Percentiles rank a stretch among this genome's conserved stretches.
Conservation (phyloP, 2,329 filamentous ascomycete genomes). For the Pyricularia sp. region DNA sequence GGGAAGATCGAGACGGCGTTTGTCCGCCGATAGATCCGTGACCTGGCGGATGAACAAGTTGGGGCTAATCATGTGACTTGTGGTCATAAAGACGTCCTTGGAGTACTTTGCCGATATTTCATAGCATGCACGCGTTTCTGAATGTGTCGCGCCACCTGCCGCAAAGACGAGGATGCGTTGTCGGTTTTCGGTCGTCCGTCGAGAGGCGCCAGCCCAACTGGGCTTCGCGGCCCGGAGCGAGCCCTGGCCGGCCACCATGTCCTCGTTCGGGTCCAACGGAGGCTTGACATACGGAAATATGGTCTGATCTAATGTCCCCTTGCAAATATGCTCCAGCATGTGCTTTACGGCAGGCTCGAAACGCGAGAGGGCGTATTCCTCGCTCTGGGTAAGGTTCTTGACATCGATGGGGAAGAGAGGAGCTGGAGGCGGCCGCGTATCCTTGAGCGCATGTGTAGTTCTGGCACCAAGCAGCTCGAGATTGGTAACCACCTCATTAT, state of each 20-base stretch:
- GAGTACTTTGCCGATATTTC: constrained; percentile 65
- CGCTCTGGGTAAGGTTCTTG: constrained; percentile 28
- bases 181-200: constrained; percentile 66
- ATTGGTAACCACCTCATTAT: constrained; percentile 66
- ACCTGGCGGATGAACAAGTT: constrained; percentile 75
- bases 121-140: constrained; percentile 82
- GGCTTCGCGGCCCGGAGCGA: constrained; percentile 88
- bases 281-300: constrained; percentile 67
- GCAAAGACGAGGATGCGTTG: constrained; percentile 92
- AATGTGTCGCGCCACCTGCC: constrained; percentile 91
- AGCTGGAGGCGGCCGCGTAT: constrained; percentile 53
- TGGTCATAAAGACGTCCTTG: constrained; percentile 79
- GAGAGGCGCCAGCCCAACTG: constrained; percentile 83
- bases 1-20: constrained; percentile 69
- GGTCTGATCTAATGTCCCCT: constrained; percentile 55
- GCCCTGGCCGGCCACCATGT: constrained; percentile 49
- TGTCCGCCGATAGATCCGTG: constrained; percentile 67
- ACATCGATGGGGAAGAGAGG: constrained; percentile 66
- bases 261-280: constrained; percentile 52
- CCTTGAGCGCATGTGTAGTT: constrained; percentile 62
- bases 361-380: constrained; percentile 79
- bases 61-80: constrained; percentile 88
- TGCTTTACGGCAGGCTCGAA: constrained; percentile 75
- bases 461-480: constrained; percentile 74
- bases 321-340: constrained; percentile 68